Conservation (phyloP, 208 protist genomes). For the Naegleria gruberi region DNA sequence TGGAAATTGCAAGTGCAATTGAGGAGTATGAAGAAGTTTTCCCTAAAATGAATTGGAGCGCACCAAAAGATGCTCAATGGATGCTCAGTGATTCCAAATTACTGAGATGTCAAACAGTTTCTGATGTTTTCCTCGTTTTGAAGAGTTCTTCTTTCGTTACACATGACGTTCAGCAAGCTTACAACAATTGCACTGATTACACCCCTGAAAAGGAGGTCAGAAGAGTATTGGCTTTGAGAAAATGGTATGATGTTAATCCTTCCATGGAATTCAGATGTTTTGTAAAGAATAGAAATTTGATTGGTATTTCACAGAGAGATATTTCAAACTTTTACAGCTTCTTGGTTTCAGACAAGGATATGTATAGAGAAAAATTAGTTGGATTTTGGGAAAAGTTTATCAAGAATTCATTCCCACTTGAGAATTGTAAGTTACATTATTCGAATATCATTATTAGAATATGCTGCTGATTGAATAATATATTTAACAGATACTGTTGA, state of each 20-base stretch:
- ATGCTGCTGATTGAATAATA: background rate
- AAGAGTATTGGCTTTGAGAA: constrained; percentile 29
- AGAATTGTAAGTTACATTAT: background rate
- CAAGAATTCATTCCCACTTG: constrained; percentile 21
- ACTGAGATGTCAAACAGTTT: constrained; percentile 27
- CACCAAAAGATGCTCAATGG: constrained; percentile 37
- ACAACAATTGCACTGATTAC: background rate
- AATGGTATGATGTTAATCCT: constrained; percentile 28
- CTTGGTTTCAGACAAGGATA: constrained; percentile 22
- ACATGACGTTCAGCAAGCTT: constrained; percentile 36
- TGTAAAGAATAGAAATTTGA: constrained; percentile 31
- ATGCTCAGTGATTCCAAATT: constrained; percentile 19
- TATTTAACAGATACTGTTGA: background rate
- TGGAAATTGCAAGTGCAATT: constrained; percentile 26
- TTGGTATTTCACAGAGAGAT: constrained; percentile 36
- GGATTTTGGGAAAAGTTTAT: constrained; percentile 28
- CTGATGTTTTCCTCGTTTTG: constrained; percentile 33
- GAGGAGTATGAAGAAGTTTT: constrained; percentile 32
- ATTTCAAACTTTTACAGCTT: constrained; percentile 23
- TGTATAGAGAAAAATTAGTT: constrained; percentile 12
- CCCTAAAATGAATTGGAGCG: constrained; percentile 42
- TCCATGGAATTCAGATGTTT: constrained; percentile 45
- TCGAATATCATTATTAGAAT: no score
- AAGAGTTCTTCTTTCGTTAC: constrained; percentile 40
- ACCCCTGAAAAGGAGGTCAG: background rate